Evolutionary conservation across 2,329 filamentous ascomycete species (phyloP).

Genomic region (Didymosphaeria variabile): DNA sequence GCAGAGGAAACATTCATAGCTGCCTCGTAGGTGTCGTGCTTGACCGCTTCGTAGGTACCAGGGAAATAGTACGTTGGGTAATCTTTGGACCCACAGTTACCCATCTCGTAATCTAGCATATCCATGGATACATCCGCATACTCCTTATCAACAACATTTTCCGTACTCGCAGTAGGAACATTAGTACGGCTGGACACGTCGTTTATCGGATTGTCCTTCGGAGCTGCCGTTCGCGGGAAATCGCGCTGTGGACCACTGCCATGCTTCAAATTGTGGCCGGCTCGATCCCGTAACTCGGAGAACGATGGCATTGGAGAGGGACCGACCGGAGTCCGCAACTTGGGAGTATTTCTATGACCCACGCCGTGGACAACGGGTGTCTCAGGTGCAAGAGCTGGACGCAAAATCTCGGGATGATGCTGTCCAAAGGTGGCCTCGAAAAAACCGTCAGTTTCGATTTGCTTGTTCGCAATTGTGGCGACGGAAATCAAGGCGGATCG

Average conservation of each 20-base stretch:
- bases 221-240: background rate
- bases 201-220: background rate
- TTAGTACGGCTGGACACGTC: background rate
- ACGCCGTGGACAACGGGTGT: background rate
- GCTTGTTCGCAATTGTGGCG: background rate
- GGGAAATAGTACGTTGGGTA: constrained; percentile 24
- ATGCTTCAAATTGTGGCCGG: background rate
- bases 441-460: background rate
- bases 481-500: background rate
- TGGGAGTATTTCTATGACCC: background rate
- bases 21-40: constrained; percentile 21
- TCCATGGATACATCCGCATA: background rate
- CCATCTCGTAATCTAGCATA: constrained; percentile 3
- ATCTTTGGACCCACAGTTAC: background rate
- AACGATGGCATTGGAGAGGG: constrained; percentile 1
- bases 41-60: constrained; percentile 28
- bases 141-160: background rate
- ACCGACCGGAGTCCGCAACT: background rate
- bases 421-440: too few relatives aligned
- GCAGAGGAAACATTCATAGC: constrained; percentile 20
- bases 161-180: background rate
- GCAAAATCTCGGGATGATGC: too few relatives aligned
- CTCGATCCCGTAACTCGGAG: background rate
- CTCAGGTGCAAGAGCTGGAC: background rate
- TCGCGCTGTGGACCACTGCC: background rate